Evolutionary conservation across 495 filamentous ascomycete genomes (phyloP).

Genomic region (Podospora anserina): DNA sequence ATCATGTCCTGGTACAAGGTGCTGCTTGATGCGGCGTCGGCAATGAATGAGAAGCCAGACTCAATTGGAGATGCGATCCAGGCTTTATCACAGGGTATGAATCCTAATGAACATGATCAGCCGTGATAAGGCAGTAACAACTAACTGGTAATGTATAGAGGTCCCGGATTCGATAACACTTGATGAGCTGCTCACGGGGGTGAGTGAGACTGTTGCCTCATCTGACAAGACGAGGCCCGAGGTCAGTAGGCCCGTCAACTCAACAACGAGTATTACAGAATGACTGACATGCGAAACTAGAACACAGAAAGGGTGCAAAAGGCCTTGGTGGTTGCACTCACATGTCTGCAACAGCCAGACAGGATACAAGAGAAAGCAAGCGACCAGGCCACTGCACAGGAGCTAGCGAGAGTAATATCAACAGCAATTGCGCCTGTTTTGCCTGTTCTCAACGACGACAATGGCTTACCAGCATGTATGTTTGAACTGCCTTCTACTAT

Average conservation of each 20-base stretch:
- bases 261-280: not conserved
- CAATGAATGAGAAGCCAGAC: not conserved
- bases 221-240: not conserved
- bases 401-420: conserved; percentile 16
- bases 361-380: not conserved
- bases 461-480: conserved; percentile 13
- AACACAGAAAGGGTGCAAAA: not conserved
- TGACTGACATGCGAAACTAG: not conserved
- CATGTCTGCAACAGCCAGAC: conserved; percentile 15
- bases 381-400: not conserved
- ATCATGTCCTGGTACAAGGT: conserved; percentile 19
- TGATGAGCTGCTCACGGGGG: not conserved
- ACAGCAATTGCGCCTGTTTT: conserved; percentile 17
- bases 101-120: not conserved
- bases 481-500: not conserved
- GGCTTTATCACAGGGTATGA: conserved; percentile 7
- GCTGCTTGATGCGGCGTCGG: conserved; percentile 3
- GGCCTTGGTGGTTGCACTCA: conserved; percentile 16
- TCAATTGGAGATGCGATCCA: conserved; percentile 8
- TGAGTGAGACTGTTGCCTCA: not conserved
- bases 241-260: not conserved
- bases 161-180: conserved; percentile 16
- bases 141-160: conserved; percentile 5
- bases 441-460: not conserved
- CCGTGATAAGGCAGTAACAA: not conserved